Conservation (phyloP, 371 early-diverging fungal genomes). For the Mortierella sp. region DNA sequence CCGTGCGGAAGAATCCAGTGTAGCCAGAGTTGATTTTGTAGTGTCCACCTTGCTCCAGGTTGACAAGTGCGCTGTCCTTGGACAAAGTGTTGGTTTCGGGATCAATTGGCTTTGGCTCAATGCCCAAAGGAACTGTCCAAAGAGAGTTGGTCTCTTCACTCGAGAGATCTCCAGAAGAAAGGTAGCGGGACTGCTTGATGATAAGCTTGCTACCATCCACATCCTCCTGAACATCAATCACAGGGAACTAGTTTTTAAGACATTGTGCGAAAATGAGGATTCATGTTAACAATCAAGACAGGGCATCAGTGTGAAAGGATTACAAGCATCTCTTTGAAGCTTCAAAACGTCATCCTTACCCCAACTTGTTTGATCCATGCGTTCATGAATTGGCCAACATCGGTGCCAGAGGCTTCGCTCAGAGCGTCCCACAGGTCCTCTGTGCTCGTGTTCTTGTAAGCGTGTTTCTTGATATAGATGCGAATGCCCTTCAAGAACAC, state of each 20-base stretch:
- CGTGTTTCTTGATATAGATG: constrained; percentile 80
- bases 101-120: constrained; percentile 49
- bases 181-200: constrained; percentile 79
- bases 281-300: background rate
- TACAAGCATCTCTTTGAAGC: background rate
- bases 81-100: constrained; percentile 55
- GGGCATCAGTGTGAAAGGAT: no score
- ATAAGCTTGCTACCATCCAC: constrained; percentile 59
- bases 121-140: constrained; percentile 72
- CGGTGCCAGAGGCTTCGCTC: constrained; percentile 71
- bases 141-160: constrained; percentile 69
- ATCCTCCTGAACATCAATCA: constrained; percentile 69
- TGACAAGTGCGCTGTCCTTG: constrained; percentile 57
- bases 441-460: constrained; percentile 85
- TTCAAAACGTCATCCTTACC: constrained; percentile 47
- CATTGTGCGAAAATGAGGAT: background rate
- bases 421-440: constrained; percentile 87
- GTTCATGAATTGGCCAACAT: constrained; percentile 81
- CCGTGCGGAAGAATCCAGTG: constrained; percentile 74
- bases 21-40: constrained; percentile 70
- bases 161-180: constrained; percentile 78
- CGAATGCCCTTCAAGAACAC: constrained; percentile 78
- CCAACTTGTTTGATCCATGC: constrained; percentile 88
- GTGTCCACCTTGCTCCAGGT: constrained; percentile 55
- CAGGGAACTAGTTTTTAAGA: constrained; percentile 69